Evolutionary conservation across 192 early-diverging fungal genomes (phyloP).

Genomic region (Linnemannia elongata): DNA sequence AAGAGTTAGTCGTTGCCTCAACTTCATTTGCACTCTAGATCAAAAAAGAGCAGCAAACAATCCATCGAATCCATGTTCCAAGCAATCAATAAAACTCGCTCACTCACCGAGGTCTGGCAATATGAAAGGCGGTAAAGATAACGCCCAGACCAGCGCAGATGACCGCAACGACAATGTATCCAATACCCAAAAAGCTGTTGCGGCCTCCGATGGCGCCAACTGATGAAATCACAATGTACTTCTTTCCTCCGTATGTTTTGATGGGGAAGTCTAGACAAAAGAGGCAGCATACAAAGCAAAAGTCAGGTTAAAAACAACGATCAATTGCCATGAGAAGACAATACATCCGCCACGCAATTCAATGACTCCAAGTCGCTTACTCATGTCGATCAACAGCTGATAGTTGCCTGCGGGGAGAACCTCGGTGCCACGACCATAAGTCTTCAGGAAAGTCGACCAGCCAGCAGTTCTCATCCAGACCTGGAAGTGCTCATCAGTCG

Average conservation of each 20-base stretch:
- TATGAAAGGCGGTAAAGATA: slow-evolving; percentile 90
- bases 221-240: slow-evolving; percentile 93
- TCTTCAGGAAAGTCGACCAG: slow-evolving; percentile 93
- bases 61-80: neutral
- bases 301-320: neutral
- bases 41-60: too few species aligned
- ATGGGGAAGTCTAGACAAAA: slow-evolving; percentile 83
- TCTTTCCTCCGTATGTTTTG: slow-evolving; percentile 90
- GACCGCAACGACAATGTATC: slow-evolving; percentile 91
- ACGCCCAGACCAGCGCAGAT: slow-evolving; percentile 92
- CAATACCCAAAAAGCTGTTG: slow-evolving; percentile 95
- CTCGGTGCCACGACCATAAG: slow-evolving; percentile 83
- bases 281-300: neutral
- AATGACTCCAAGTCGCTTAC: slow-evolving; percentile 58
- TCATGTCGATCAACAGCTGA: slow-evolving; percentile 76
- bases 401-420: slow-evolving; percentile 77
- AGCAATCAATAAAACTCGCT: neutral
- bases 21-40: too few species aligned
- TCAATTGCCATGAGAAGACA: neutral
- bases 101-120: slow-evolving; percentile 87
- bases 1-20: neutral
- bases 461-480: slow-evolving; percentile 98
- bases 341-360: neutral
- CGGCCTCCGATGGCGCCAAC: slow-evolving; percentile 93
- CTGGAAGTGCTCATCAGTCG: slow-evolving; percentile 82